phyloP scores from a whole-genome alignment of 1,284 basidiomycete genomes.

The Ceratobasidium sp. region DNA sequence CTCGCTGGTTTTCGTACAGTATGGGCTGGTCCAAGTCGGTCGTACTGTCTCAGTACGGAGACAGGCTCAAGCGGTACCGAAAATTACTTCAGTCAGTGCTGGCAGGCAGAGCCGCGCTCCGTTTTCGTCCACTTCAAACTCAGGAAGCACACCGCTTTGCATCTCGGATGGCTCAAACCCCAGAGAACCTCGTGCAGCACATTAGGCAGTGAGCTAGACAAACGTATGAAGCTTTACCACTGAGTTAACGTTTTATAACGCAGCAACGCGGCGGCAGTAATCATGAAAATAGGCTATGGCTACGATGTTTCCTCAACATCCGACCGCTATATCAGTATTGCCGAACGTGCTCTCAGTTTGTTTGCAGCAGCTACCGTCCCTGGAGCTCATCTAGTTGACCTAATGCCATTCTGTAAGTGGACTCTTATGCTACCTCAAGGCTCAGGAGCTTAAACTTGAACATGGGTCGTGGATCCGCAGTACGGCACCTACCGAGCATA shows the following conservation, averaged over 20 bases:
- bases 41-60: conserved; percentile 42
- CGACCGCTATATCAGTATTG: conserved; percentile 42
- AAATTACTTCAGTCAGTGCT: conserved; percentile 40
- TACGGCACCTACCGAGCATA: conserved; percentile 18
- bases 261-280: conserved; percentile 40
- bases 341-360: conserved; percentile 34
- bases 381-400: conserved; percentile 37
- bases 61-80: conserved; percentile 40
- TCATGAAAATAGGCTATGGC: conserved; percentile 43
- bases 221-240: too few relatives aligned
- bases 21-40: conserved; percentile 45
- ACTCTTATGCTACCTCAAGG: background rate
- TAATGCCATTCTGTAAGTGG: conserved; percentile 24
- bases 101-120: conserved; percentile 10
- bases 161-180: conserved; percentile 22
- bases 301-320: conserved; percentile 38
- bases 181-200: conserved; percentile 36
- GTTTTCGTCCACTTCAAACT: conserved; percentile 38
- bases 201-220: conserved; percentile 34
- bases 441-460: background rate
- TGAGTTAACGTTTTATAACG: background rate
- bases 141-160: conserved; percentile 39
- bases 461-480: background rate
- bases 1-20: background rate
- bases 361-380: conserved; percentile 40